Base-by-base conservation (phyloP, 257 asterid species). In the Plantago ovata region DNA sequence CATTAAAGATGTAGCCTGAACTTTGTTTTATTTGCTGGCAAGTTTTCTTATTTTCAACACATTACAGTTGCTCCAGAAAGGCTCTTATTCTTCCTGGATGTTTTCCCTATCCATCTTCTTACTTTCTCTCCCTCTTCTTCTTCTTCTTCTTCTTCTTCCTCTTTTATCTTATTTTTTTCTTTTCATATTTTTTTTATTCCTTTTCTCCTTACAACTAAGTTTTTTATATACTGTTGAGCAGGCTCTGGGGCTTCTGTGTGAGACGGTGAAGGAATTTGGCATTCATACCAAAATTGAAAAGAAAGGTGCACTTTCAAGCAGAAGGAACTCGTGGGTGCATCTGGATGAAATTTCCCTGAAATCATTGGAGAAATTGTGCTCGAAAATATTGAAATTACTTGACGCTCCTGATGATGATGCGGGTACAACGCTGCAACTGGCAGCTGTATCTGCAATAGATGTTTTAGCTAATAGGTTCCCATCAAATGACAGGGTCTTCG, bases 161-260 rank as follows among this genome's bases (percentile, higher is more conserved):
- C n/a, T n/a, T n/a, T n/a, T n/a, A n/a, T n/a, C n/a, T n/a, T n/a
- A n/a, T n/a, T n/a, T n/a, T n/a, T n/a, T n/a, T n/a, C n/a, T n/a
- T n/a, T n/a, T n/a, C n/a, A n/a, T n/a, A n/a, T n/a, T n/a, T n/a
- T n/a, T n/a, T n/a, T n/a, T n/a, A n/a, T n/a, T n/a, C n/a, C n/a
- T n/a, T n/a, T n/a, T n/a, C n/a, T n/a, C n/a, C n/a, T n/a, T n/a
- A n/a, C n/a, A n/a, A n/a, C n/a, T n/a, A n/a, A n/a, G n/a, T n/a
- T n/a, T n/a, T 48, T 46, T 61, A 52, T 18, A 20, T 68, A 57
- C 36, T 70, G 28, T 58, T 45, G 60, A 62, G 50, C 91, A 93
- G 98, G 94, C 95, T 69, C 95, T 93, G 68, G 84, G 89, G 61
- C 79, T 89, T 69, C 71, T 93, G 48, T 76, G 82, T 55, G 91